Conservation (phyloP, 129 eudicot species). For the Pseudognaphalium luteoalbum region DNA sequence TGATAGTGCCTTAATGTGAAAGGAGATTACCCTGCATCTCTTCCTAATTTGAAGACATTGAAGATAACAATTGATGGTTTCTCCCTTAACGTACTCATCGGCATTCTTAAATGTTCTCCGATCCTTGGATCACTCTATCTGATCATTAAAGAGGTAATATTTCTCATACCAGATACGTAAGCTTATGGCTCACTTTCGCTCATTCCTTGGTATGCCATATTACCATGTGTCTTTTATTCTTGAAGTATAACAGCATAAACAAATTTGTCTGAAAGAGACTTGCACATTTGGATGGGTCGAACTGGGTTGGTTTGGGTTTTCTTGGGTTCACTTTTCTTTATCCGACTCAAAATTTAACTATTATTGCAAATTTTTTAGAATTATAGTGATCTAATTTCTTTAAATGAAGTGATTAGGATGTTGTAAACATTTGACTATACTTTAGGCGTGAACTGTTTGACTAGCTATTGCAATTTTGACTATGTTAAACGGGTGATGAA, state of each 20-base stretch:
- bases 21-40: neutral
- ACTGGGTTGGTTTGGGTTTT: neutral
- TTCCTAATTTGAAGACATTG: neutral
- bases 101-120: neutral
- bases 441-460: neutral
- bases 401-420: neutral
- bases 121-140: neutral
- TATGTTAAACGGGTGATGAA: no score
- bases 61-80: neutral
- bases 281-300: neutral
- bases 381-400: neutral
- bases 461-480: neutral
- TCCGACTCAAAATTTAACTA: neutral
- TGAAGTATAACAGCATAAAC: neutral
- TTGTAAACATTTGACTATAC: neutral
- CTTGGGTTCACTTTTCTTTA: neutral
- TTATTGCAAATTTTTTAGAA: no score
- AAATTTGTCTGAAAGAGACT: neutral
- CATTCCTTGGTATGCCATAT: neutral
- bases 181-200: neutral
- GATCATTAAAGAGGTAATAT: neutral
- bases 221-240: neutral
- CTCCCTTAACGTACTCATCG: neutral
- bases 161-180: neutral
- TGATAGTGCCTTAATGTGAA: neutral